Evolutionary conservation across 805 yeast species (phyloP), one percentile per base, ranked within the genome.

Genomic region (Saccharomycopsis javanensis): DNA sequence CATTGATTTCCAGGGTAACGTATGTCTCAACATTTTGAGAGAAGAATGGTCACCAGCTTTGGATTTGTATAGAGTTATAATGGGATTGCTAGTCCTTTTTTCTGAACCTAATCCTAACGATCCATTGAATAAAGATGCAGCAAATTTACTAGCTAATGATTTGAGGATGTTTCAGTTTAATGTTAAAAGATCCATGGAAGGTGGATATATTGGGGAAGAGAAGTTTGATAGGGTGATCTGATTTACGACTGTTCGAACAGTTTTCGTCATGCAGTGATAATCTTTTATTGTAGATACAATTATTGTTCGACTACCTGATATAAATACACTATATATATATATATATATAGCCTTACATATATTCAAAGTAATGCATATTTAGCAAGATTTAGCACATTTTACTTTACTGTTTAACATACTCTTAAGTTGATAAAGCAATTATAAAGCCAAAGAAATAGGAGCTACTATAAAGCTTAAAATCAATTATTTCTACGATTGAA

Each of bases 21-120:
- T 92, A 5, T 92, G 99, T 67, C 76, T 92, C 60, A 92, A 92
- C 67, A 91, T 92, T 35, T 74, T 92, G 59, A 75, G 98, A 63
- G 96, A 91, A 68, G 98, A 92, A 68, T 92, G 99, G 99, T 83
- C 90, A 30, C 98, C 99, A 0, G 96, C 90, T 0, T 74, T 92
- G 63, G 87, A 86, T 58, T 72, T 92, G 66, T 88, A 86, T 67
- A 77, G 91, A 4, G 83, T 92, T 7, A 76, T 91, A 57, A 83
- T 91, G 42, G 98, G 99, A 0, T 75, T 92, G 55, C 80, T 90
- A 65, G 90, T 85, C 67, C 75, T 92, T 60, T 90, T 92, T 64
- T 72, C 88, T 55, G 97, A 92, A 63, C 96, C 97, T 6, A 92
- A 89, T 67, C 85, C 96, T 1, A 83, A 82, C 60, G 98, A 92